These are phyloP conservation scores for Aspergillus cejpii DNA, from an alignment of 2,329 filamentous ascomycete genomes.

Conservation along the genomic window DNA sequence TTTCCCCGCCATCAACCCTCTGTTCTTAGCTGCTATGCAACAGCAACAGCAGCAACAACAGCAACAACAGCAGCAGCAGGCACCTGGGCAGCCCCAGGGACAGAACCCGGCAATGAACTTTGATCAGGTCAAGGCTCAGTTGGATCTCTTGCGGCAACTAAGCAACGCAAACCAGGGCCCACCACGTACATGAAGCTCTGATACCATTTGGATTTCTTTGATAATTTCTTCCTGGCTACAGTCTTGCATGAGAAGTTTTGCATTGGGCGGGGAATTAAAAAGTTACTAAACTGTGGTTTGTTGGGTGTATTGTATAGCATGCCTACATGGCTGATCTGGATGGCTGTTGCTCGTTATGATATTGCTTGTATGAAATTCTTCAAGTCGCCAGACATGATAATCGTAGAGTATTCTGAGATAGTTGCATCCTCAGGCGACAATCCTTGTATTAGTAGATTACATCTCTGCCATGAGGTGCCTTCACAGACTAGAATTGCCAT, in stretches of 20 bases:
- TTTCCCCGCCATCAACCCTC: slow-evolving; percentile 48
- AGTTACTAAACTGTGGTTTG: not conserved
- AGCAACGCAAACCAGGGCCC: slow-evolving; percentile 31
- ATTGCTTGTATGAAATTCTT: too few relatives aligned
- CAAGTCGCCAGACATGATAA: too few relatives aligned
- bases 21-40: slow-evolving; percentile 48
- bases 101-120: slow-evolving; percentile 33
- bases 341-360: not conserved
- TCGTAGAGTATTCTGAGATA: too few relatives aligned
- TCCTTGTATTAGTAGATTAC: not conserved
- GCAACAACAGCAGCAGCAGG: slow-evolving; percentile 22
- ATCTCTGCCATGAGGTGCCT: slow-evolving; percentile 4
- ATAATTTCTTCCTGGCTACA: slow-evolving; percentile 8
- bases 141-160: slow-evolving; percentile 37
- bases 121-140: slow-evolving; percentile 38
- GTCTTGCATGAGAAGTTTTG: slow-evolving; percentile 18
- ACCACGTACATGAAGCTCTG: slow-evolving; percentile 20
- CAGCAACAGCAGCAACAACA: slow-evolving; percentile 39
- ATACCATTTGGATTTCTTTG: slow-evolving; percentile 6
- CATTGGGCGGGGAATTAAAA: slow-evolving; percentile 4
- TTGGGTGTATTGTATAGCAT: not conserved
- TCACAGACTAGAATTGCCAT: slow-evolving; percentile 1
- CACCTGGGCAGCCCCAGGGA: slow-evolving; percentile 19
- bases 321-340: not conserved
- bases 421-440: too few relatives aligned